Conservation (phyloP, 352 stramenopile species). For the Phytophthora hybrid region DNA sequence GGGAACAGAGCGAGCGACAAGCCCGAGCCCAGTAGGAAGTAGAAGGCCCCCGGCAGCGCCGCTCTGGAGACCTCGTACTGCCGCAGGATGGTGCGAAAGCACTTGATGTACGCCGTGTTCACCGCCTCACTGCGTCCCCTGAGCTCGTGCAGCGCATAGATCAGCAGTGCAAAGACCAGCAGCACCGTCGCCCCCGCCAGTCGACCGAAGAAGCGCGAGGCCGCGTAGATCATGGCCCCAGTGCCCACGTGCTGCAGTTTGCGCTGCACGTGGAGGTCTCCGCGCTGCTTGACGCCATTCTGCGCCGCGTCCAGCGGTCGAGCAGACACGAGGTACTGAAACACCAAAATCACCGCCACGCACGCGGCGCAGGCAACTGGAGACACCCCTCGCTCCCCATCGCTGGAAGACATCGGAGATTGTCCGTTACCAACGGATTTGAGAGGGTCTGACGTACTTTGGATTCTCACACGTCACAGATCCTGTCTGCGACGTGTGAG, state of each 20-base stretch:
- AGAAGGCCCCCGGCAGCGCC: conserved; percentile 61
- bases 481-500: too few relatives aligned
- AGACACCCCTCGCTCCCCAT: conserved; percentile 13
- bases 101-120: conserved; percentile 49
- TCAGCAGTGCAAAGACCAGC: conserved; percentile 43
- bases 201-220: conserved; percentile 36
- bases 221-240: conserved; percentile 57
- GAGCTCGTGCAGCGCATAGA: conserved; percentile 48
- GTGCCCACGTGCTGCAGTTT: conserved; percentile 62
- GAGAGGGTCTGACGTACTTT: not conserved
- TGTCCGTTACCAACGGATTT: conserved; percentile 18
- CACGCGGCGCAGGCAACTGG: conserved; percentile 25
- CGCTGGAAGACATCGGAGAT: conserved; percentile 13
- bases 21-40: conserved; percentile 64
- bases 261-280: conserved; percentile 57
- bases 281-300: conserved; percentile 19
- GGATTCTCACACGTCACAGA: too few relatives aligned
- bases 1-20: conserved; percentile 51
- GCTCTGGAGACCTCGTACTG: conserved; percentile 49
- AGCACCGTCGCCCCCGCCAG: conserved; percentile 35
- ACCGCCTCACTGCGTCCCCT: conserved; percentile 39
- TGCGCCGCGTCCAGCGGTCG: not conserved
- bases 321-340: conserved; percentile 50
- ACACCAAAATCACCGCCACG: conserved; percentile 42
- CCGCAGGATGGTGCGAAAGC: conserved; percentile 56